These are phyloP conservation scores for Staphylotrichum tortipilum DNA, from an alignment of 495 filamentous ascomycete species.

Conservation along the genomic window DNA sequence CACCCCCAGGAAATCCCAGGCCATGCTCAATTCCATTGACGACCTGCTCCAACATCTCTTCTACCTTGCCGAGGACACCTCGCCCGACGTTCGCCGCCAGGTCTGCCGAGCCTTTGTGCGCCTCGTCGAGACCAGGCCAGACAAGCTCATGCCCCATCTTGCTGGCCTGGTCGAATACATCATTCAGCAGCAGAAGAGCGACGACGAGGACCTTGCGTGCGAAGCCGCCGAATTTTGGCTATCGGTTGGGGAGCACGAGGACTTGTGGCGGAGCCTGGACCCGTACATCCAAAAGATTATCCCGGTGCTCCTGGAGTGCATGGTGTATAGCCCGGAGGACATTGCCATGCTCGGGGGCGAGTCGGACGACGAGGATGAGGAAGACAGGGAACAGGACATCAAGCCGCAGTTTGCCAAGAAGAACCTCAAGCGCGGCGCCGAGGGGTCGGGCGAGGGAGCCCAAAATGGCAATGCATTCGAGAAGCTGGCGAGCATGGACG, in stretches of 20 bases:
- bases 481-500: conserved; percentile 48
- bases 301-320: conserved; percentile 82
- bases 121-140: conserved; percentile 80
- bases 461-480: conserved; percentile 42
- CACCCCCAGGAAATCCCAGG: conserved; percentile 68
- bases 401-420: conserved; percentile 88
- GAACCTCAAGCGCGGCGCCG: conserved; percentile 40
- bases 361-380: conserved; percentile 82
- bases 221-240: conserved; percentile 99
- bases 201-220: conserved; percentile 83
- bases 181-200: conserved; percentile 75
- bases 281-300: conserved; percentile 80
- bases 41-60: conserved; percentile 74
- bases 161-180: conserved; percentile 87
- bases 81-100: conserved; percentile 72
- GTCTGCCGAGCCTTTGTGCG: conserved; percentile 92
- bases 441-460: conserved; percentile 44
- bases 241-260: conserved; percentile 77
- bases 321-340: conserved; percentile 95
- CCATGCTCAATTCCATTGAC: conserved; percentile 68
- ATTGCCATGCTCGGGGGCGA: conserved; percentile 73
- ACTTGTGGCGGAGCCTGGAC: conserved; percentile 60
- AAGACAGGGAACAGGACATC: conserved; percentile 85
- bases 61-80: conserved; percentile 63
- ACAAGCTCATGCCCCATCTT: conserved; percentile 84